Evolutionary conservation across 257 asterid species (phyloP), one percentile per base, ranked within the genome.

Genomic region (Plantago major): DNA sequence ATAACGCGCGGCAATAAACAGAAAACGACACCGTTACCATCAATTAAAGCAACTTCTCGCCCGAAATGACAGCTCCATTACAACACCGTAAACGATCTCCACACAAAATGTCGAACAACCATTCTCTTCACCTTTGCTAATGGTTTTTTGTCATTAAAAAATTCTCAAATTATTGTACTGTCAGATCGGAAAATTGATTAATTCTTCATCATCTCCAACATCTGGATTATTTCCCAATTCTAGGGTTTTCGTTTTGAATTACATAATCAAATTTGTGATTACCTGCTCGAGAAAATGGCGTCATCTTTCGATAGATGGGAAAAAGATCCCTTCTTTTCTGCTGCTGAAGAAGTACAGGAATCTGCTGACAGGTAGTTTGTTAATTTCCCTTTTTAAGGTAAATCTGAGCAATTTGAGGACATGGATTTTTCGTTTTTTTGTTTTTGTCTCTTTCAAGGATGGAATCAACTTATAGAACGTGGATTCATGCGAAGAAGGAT

Each of bases 331-430:
- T 88, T 79, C 73, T 91, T 91, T 66, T 63, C 95, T 60, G 97
- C 95, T 47, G 98, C 97, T 9, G 98, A 92, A 73, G 98, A 92
- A 73, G 95, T 92, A 37, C 98, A 89, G 79, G 93, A 84, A 76
- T 92, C 98, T 60, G 81, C 98, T 13, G 98, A 92, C 74, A 81
- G 98, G 96, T 88, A 58, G 53, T 64, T 43, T 50, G 3, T 46
- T 42, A n/a, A 30, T 61, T 28, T 15, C 28, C 6, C 16, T 47
- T 33, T 45, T 7, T 10, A 42, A 45, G 44, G n/a, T 11, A 7
- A 15, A 46, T 56, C 9, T 57, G 58, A 38, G 12, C 7, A 40
- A 55, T 57, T 46, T 52, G 14, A 46, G 22, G 42, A 16, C 40
- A 45, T 28, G n/a, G 1, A 1, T 33, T 33, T 33, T 33, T 33